Conservation (phyloP, 192 early-diverging fungal species). For the Coemansia sp. region DNA sequence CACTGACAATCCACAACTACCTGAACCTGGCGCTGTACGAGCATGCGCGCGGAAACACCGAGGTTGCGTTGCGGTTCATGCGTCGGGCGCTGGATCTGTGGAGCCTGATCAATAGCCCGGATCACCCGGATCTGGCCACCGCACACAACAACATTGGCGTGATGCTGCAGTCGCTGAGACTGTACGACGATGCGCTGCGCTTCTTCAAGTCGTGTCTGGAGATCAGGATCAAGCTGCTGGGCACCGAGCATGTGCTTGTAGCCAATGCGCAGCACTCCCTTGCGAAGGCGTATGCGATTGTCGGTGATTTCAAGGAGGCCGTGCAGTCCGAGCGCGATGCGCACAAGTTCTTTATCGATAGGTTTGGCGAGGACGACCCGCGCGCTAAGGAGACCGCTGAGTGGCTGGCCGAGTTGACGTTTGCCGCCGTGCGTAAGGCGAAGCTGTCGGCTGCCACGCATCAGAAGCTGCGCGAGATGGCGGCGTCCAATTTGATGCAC, state of each 20-base stretch:
- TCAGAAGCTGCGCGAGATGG: constrained; percentile 34
- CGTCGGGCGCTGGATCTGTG: constrained; percentile 80
- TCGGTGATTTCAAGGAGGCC: constrained; percentile 76
- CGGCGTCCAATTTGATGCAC: constrained; percentile 33
- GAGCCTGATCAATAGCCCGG: constrained; percentile 72
- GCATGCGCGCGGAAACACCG: constrained; percentile 70
- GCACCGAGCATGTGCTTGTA: constrained; percentile 69
- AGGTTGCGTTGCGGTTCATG: constrained; percentile 71
- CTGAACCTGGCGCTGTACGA: constrained; percentile 90
- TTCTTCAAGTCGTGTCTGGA: constrained; percentile 75
- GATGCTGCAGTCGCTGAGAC: constrained; percentile 72
- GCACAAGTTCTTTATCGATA: constrained; percentile 60
- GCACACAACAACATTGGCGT: constrained; percentile 67
- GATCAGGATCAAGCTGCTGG: constrained; percentile 67
- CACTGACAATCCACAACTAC: constrained; percentile 87
- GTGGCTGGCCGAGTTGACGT: constrained; percentile 68
- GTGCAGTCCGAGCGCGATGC: constrained; percentile 70
- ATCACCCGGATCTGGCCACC: constrained; percentile 86
- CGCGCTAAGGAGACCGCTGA: constrained; percentile 69
- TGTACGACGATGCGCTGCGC: constrained; percentile 59
- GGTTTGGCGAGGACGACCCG: constrained; percentile 70
- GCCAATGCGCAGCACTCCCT: constrained; percentile 71
- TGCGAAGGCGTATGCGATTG: constrained; percentile 70
- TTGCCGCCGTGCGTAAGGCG: constrained; percentile 59
- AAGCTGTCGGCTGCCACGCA: constrained; percentile 43